phyloP scores from a whole-genome alignment of 1,284 basidiomycete species.

The Neotropicomus parvogracilis region DNA sequence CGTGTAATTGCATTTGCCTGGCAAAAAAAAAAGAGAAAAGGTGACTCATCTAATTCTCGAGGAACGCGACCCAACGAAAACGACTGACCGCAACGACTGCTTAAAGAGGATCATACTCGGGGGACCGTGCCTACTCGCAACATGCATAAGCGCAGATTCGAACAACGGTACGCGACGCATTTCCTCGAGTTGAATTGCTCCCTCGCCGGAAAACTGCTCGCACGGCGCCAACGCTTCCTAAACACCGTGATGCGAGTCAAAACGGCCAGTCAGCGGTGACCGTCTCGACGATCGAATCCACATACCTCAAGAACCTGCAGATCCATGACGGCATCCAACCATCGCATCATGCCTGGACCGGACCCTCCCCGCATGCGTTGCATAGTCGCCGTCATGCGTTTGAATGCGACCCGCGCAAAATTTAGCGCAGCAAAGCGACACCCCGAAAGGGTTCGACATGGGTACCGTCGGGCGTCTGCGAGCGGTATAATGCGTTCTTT shows the following conservation, averaged over 20 bases:
- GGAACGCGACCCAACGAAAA: neutral
- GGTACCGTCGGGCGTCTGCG: neutral
- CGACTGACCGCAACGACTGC: slow-evolving; percentile 23
- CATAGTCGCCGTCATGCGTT: slow-evolving; percentile 26
- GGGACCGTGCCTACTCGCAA: slow-evolving; percentile 14
- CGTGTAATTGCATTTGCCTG: slow-evolving; percentile 25
- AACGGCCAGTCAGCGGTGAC: slow-evolving; percentile 6
- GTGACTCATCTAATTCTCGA: neutral
- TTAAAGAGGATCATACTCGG: slow-evolving; percentile 27
- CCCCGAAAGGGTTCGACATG: slow-evolving; percentile 15
- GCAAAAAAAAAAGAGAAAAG: neutral
- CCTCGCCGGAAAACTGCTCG: slow-evolving; percentile 9
- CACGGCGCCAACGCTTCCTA: slow-evolving; percentile 22
- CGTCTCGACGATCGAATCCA: neutral
- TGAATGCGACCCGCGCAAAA: slow-evolving; percentile 35
- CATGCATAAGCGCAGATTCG: slow-evolving; percentile 18
- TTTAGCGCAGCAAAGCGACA: slow-evolving; percentile 27
- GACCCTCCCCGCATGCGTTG: slow-evolving; percentile 28
- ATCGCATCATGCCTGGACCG: slow-evolving; percentile 29
- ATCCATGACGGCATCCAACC: slow-evolving; percentile 13
- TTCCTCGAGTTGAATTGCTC: slow-evolving; percentile 16
- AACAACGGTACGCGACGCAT: slow-evolving; percentile 24
- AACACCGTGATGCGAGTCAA: neutral
- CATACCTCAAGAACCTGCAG: slow-evolving; percentile 20
- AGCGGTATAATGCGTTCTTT: slow-evolving; percentile 25